Percentiles rank a stretch among this genome's conserved stretches.
These are phyloP conservation scores for Penicillium vulpinum DNA, from an alignment of 2,329 filamentous ascomycete genomes.

Conservation along the genomic window DNA sequence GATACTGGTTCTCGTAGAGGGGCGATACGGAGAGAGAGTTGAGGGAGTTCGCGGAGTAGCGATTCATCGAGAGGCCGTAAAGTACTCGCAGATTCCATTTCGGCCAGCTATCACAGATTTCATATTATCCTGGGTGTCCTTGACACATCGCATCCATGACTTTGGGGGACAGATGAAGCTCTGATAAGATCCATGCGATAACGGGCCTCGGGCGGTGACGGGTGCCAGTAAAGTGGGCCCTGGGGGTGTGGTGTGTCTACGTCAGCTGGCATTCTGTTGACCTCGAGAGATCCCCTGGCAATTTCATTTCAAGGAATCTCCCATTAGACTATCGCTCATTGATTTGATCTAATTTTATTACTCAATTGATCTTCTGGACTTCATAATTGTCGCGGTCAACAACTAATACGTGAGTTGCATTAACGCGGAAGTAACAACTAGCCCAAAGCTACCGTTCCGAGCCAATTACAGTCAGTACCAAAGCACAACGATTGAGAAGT, in stretches of 20 bases:
- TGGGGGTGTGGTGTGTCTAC: constrained; percentile 7
- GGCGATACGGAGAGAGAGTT: constrained; percentile 48
- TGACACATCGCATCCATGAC: constrained; percentile 1
- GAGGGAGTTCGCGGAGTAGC: constrained; percentile 43
- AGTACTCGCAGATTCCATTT: constrained; percentile 11
- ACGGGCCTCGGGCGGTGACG: constrained; percentile 11
- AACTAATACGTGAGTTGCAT: neutral
- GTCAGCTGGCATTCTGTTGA: constrained; percentile 10
- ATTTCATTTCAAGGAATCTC: neutral
- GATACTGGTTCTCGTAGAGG: constrained; percentile 50
- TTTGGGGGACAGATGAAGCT: neutral
- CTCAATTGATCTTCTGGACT: neutral
- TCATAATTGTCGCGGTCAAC: neutral
- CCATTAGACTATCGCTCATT: neutral
- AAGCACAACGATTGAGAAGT: neutral
- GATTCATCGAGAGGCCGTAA: constrained; percentile 44
- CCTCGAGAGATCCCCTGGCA: constrained; percentile 7
- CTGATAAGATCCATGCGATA: constrained; percentile 15
- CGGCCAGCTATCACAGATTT: constrained; percentile 3
- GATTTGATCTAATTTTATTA: neutral
- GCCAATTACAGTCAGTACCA: neutral
- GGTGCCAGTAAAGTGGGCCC: constrained; percentile 7
- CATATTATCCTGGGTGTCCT: constrained; percentile 5
- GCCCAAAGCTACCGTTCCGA: neutral
- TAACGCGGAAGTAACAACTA: neutral